Evolutionary conservation across 2,329 filamentous ascomycete species (phyloP).

Genomic region (Boeremia exigua): DNA sequence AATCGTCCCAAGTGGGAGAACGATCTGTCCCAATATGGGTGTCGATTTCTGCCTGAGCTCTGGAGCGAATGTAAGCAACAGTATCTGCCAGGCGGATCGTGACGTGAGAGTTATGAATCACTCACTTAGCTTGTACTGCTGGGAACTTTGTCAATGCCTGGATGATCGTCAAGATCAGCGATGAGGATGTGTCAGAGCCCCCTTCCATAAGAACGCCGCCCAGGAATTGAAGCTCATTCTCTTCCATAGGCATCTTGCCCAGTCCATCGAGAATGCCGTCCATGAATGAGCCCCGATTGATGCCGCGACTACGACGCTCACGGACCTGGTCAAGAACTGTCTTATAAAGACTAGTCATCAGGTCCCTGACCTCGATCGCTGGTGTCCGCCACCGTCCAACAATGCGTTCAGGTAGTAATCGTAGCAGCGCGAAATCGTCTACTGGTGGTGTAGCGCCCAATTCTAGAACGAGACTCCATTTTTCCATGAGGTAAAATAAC

Average conservation of each 20-base stretch:
- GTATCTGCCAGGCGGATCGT: not conserved
- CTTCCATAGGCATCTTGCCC: constrained; percentile 9
- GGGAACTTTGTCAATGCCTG: constrained; percentile 11
- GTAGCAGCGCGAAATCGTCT: constrained; percentile 42
- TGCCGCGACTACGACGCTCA: constrained; percentile 13
- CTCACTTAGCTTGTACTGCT: constrained; percentile 4
- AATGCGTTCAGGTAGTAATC: constrained; percentile 46
- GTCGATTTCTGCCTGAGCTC: constrained; percentile 2
- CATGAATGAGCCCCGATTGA: constrained; percentile 19
- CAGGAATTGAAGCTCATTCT: constrained; percentile 18
- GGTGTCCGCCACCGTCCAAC: constrained; percentile 22
- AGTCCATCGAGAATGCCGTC: constrained; percentile 22
- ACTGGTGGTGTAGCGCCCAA: constrained; percentile 56
- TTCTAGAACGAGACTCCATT: constrained; percentile 52
- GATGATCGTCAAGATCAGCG: constrained; percentile 2
- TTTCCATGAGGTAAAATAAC: constrained; percentile 51
- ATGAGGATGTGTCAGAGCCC: constrained; percentile 32
- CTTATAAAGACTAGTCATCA: constrained; percentile 21
- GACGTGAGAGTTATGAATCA: not conserved
- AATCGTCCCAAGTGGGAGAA: constrained; percentile 15
- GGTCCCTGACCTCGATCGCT: constrained; percentile 13
- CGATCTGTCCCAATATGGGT: not conserved
- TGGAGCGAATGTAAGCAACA: not conserved
- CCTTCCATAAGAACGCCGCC: constrained; percentile 22
- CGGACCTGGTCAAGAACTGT: constrained; percentile 17